Conservation (phyloP, 441 rosid genomes). For the Adansonia gregorii region DNA sequence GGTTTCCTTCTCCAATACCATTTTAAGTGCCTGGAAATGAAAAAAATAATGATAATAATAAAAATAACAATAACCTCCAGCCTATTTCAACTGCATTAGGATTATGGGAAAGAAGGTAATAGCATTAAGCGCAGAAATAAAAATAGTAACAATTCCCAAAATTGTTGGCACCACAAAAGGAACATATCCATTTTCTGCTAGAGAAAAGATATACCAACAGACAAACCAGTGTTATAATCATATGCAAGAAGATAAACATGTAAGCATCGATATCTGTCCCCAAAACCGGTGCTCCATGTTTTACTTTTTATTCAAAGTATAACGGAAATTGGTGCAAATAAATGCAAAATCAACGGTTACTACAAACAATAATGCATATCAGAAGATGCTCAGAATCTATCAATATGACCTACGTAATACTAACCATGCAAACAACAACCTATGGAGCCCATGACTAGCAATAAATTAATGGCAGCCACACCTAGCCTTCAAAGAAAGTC, state of each 20-base stretch:
- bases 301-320: not conserved
- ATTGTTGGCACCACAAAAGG: slow-evolving; percentile 8
- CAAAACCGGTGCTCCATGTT: not conserved
- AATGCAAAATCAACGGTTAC: not conserved
- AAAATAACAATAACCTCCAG: not conserved
- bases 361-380: not conserved
- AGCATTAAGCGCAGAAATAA: not conserved
- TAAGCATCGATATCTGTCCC: not conserved
- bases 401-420: not conserved
- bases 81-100: not conserved
- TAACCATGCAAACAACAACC: not conserved
- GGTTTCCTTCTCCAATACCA: slow-evolving; percentile 97
- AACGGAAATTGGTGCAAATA: not conserved
- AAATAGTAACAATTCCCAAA: not conserved
- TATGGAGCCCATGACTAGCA: not conserved
- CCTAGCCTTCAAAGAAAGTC: not conserved
- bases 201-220: slow-evolving; percentile 6
- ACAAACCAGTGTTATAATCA: slow-evolving; percentile 6
- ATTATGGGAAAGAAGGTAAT: not conserved
- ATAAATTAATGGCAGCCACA: not conserved
- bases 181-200: not conserved
- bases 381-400: not conserved
- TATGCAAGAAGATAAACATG: not conserved
- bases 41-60: not conserved
- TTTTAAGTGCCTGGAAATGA: slow-evolving; percentile 82